Evolutionary conservation across 768 basidiomycete species (phyloP), one percentile per base, ranked within the genome.

Genomic region (Neoboletus brunneissimus): DNA sequence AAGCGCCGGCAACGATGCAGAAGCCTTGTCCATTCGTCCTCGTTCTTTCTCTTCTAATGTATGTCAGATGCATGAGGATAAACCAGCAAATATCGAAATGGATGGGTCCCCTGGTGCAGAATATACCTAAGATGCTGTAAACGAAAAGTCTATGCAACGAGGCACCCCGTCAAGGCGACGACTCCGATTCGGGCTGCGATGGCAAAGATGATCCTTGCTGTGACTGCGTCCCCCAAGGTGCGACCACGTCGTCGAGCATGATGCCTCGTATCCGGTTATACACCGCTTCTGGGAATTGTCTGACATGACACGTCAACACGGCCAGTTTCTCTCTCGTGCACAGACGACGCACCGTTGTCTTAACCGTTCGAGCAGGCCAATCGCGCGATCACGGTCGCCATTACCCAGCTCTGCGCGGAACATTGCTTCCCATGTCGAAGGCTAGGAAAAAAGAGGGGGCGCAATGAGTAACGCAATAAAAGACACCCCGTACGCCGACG

Each of bases 351-450:
- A 88, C 87, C 92, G 81, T 65, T 84, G 80, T 71, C 83, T 84
- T 62, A 94, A 73, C 45, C 91, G 81, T 53, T 84, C 80, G 31
- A 95, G 76, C 0, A 98, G 76, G 3, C 77, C 81, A 4, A 83
- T 46, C 0, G 95, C 96, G 12, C 79, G 78, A 45, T 85, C 81
- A 13, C 85, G 82, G 62, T 91, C 82, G 13, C 91, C 91, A 49
- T 80, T 82, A 20, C 85, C 85, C 12, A 98, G 78, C 68, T 99
- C 97, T 1, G 90, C 91, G 15, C 91, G 83, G 60, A 99, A 84
- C 94, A 99, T 98, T 5, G 85, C 86, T 67, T 98, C 97, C 87
- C 91, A 96, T 1, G 93, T 95, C 40, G 90, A 93, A 13, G 92
- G 93, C 86, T 91, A 25, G 3, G 12, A 49, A 43, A 20, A 42